Evolutionary conservation across 495 filamentous ascomycete species (phyloP).

Genomic region (Talaromyces adpressus): DNA sequence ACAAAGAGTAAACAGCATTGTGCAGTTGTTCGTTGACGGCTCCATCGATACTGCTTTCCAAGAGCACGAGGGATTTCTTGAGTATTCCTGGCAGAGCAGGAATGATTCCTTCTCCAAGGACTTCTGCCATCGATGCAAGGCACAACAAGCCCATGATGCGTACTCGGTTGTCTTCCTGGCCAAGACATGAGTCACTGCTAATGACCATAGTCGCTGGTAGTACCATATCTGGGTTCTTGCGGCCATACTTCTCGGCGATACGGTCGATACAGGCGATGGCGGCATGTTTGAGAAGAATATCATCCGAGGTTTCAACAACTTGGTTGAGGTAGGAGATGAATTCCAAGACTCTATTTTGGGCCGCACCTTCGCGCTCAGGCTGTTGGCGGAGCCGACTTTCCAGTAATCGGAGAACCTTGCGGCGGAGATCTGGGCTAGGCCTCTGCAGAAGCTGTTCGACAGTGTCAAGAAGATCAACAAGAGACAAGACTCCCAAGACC

Average conservation of each 20-base stretch:
- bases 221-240: constrained; percentile 66
- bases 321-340: constrained; percentile 71
- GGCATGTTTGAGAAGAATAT: constrained; percentile 68
- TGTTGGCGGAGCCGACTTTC: constrained; percentile 65
- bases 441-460: constrained; percentile 70
- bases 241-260: constrained; percentile 87
- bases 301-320: constrained; percentile 62
- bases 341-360: constrained; percentile 61
- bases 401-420: constrained; percentile 72
- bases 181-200: constrained; percentile 67
- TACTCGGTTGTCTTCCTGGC: constrained; percentile 61
- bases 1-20: constrained; percentile 72
- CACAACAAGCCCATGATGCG: constrained; percentile 79
- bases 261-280: constrained; percentile 83
- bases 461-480: constrained; percentile 75
- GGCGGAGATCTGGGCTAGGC: constrained; percentile 62
- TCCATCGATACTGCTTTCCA: constrained; percentile 52
- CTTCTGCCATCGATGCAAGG: constrained; percentile 78
- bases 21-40: constrained; percentile 56
- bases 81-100: constrained; percentile 73
- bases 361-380: constrained; percentile 55
- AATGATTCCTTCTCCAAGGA: constrained; percentile 76
- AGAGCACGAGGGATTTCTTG: constrained; percentile 58
- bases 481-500: constrained; percentile 71
- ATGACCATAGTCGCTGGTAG: constrained; percentile 61